Evolutionary conservation across 2,329 filamentous ascomycete genomes (phyloP), one percentile per base, ranked within the genome.

Genomic region (Pyricularia sp.): DNA sequence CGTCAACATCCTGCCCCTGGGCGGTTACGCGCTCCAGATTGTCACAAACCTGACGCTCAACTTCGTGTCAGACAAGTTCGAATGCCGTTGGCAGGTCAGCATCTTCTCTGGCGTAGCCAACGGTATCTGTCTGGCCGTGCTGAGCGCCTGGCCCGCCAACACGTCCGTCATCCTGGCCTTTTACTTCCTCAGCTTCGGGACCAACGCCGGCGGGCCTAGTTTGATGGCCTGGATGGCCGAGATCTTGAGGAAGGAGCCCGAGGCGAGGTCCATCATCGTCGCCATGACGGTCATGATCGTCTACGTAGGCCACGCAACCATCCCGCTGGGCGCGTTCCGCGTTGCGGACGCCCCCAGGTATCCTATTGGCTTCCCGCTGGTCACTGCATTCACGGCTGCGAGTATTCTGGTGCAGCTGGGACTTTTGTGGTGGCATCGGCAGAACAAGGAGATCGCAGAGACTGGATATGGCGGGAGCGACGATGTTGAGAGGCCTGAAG

Each of bases 81-180:
- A 74, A 28, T 80, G 78, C 78, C 75, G 78, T 9, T 80, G 78
- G 78, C 78, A 80, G 69, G 74, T 80, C 30, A 77, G 75, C 63
- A 72, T 75, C 17, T 76, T 74, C 17, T 75, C 75, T 0, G 74
- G 75, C 0, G 71, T 73, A 0, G 72, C 73, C 9, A 74, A 78
- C 26, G 74, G 75, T 2, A 68, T 79, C 11, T 75, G 77, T 66
- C 73, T 79, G 1, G 71, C 74, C 2, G 77, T 79, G 0, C 73
- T 79, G 4, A 76, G 76, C 28, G 75, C 70, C 0, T 79, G 78
- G 77, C 77, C 78, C 0, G 71, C 77, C 0, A 73, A 77, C 20
- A 73, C 75, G 42, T 74, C 74, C 3, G 75, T 77, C 7, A 73
- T 79, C 23, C 72, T 79, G 70, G 74, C 71, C 0, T 79, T 79